These are phyloP conservation scores for Dissophora ornata DNA, from an alignment of 192 early-diverging fungal genomes.

Conservation along the genomic window DNA sequence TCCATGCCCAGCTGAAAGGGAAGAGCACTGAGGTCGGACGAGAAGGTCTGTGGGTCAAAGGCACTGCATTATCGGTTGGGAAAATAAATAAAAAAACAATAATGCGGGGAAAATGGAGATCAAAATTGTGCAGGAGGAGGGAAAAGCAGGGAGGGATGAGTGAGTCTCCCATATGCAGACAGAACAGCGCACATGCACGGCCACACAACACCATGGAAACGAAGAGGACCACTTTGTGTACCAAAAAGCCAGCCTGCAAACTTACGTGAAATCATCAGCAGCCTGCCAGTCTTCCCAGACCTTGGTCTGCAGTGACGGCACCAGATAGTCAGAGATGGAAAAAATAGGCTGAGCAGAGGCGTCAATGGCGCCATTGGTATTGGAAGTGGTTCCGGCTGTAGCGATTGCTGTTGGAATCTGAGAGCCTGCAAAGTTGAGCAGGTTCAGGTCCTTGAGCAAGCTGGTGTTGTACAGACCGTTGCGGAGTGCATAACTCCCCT, in stretches of 20 bases:
- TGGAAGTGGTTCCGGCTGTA: neutral
- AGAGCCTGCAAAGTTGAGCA: constrained; percentile 10
- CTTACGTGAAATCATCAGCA: constrained; percentile 48
- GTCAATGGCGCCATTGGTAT: neutral
- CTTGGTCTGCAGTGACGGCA: constrained; percentile 47
- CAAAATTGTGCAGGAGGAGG: neutral
- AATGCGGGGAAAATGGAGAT: neutral
- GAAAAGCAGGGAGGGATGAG: constrained; percentile 6
- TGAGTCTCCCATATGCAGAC: constrained; percentile 18
- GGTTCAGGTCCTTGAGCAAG: constrained; percentile 37
- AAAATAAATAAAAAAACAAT: constrained; percentile 2
- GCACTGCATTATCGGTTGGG: constrained; percentile 6
- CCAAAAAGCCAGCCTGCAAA: no score
- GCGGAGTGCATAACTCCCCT: constrained; percentile 46
- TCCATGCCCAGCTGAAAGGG: constrained; percentile 29
- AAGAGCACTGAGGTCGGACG: constrained; percentile 17
- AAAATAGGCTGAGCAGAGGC: constrained; percentile 10
- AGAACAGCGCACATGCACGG: neutral
- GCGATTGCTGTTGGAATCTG: neutral
- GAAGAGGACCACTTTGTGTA: neutral
- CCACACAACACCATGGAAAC: no score
- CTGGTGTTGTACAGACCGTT: constrained; percentile 21
- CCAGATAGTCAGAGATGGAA: constrained; percentile 52
- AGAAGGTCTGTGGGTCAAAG: constrained; percentile 34
- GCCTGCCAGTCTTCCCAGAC: constrained; percentile 53